Evolutionary conservation across 108 stramenopile genomes (phyloP).

Genomic region (Cyclotella baltica): DNA sequence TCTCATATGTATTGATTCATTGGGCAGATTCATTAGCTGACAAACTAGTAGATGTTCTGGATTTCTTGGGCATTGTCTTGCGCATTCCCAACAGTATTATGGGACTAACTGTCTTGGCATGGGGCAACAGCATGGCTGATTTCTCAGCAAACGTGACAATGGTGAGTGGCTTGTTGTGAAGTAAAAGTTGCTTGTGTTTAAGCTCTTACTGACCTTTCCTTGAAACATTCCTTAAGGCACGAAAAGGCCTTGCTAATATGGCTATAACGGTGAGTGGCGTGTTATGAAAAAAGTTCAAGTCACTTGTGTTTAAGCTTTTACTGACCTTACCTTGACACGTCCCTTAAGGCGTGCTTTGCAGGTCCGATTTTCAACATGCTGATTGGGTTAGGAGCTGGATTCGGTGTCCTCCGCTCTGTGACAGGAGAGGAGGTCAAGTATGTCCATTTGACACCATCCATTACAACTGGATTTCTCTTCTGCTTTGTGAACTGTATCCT

Average conservation of each 20-base stretch:
- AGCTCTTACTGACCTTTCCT: background rate
- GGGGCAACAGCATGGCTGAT: conserved; percentile 86
- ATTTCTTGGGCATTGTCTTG: conserved; percentile 63
- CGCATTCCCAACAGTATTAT: conserved; percentile 64
- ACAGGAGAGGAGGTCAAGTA: conserved; percentile 34
- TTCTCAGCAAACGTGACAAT: conserved; percentile 78
- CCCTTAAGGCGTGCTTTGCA: conserved; percentile 61
- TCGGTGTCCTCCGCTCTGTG: conserved; percentile 40
- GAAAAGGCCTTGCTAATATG: conserved; percentile 75
- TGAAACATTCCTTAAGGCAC: conserved; percentile 23
- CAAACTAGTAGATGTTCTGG: conserved; percentile 64
- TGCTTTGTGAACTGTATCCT: conserved; percentile 50
- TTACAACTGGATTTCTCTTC: conserved; percentile 54
- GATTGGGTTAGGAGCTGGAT: conserved; percentile 42
- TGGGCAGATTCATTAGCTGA: conserved; percentile 62
- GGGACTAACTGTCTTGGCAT: conserved; percentile 82
- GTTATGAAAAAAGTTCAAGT: too few relatives aligned
- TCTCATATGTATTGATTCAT: background rate
- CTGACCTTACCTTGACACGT: background rate
- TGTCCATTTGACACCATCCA: conserved; percentile 45
- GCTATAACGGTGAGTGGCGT: conserved; percentile 49
- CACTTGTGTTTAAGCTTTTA: background rate
- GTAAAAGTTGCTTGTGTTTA: conserved; percentile 8
- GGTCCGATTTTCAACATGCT: conserved; percentile 86
- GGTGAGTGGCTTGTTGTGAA: too few relatives aligned